Base-by-base conservation (phyloP, 2,329 filamentous ascomycete species). In the Botryotinia narcissicola region DNA sequence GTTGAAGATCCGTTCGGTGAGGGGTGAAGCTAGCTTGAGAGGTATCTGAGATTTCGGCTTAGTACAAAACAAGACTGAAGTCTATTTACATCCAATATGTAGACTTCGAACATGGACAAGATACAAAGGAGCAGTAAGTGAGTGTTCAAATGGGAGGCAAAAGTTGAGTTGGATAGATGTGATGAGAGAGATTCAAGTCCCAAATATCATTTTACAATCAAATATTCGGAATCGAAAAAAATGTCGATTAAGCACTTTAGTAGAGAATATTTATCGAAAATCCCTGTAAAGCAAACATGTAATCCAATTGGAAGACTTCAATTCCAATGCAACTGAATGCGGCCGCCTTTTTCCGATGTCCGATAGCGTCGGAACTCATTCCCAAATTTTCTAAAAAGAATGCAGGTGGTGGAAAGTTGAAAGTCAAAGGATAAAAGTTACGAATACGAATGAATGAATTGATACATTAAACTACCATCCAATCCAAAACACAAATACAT, bases 321-420 rank as follows among this genome's bases (percentile, higher is more conserved):
- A 64, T 64, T 40, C 32, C 35, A 71, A 71, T 51, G 4, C 8
- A 46, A 54, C 20, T 22, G 59, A 29, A 64, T 51, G 73, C 62
- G 59, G 70, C 67, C 71, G 69, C 70, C 1, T 68, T 64, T n/a
- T 44, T 48, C 61, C 69, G 59, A 3, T n/a, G 35, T 40, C 61
- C 69, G 59, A 3, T 9, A 20, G 14, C 10, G 32, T 20, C 20
- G 37, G 68, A 25, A 25, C 44, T 9, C 32, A 32, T 44, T 40
- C 10, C 25, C 9, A 59, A 59, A 70, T 22, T 69, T 42, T 69
- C 18, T 37, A 51, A 20, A 37, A 67, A 4, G 9, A 37, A 37
- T 37, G 32, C 32, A 35, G 32, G 32, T 35, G 29, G 42, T 46
- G 32, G n/a, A 51, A 51, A 67, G 22, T 46, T 51, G 3, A 2